A percentile compares a stretch with the other conserved stretches of the same genome.
Evolutionary conservation across 768 basidiomycete genomes (phyloP).

Genomic region (Mycena sanguinolenta): DNA sequence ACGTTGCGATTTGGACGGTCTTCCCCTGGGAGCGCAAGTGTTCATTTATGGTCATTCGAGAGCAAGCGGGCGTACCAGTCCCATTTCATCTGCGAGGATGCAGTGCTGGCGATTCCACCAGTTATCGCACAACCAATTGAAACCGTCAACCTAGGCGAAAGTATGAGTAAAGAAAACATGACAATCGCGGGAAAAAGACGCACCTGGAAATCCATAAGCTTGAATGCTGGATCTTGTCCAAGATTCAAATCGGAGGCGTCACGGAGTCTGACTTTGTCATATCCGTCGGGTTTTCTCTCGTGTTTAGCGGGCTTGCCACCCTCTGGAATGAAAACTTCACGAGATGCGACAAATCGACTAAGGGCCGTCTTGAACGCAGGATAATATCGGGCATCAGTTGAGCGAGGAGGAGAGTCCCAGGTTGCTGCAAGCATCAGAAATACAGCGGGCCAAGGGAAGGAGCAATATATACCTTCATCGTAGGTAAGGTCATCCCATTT

Average conservation of each 20-base stretch:
- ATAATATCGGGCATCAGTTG: constrained; percentile 65
- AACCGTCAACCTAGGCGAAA: constrained; percentile 74
- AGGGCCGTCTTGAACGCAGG: constrained; percentile 78
- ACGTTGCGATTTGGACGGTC: constrained; percentile 92
- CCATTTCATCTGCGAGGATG: constrained; percentile 99
- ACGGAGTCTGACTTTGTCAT: constrained; percentile 61
- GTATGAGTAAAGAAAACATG: neutral
- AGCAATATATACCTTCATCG: constrained; percentile 79
- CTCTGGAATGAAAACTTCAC: constrained; percentile 69
- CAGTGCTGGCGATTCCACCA: constrained; percentile 91
- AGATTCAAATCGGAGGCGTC: constrained; percentile 70
- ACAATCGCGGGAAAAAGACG: constrained; percentile 36
- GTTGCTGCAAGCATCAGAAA: constrained; percentile 66
- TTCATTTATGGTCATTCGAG: constrained; percentile 5
- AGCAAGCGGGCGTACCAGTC: constrained; percentile 65
- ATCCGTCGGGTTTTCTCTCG: constrained; percentile 68
- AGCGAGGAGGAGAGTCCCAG: constrained; percentile 90
- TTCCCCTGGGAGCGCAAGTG: constrained; percentile 69
- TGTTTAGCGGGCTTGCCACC: constrained; percentile 59
- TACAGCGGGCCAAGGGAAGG: neutral
- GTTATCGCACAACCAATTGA: constrained; percentile 88
- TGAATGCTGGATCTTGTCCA: constrained; percentile 73
- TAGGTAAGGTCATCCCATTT: constrained; percentile 98
- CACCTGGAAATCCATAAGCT: constrained; percentile 92
- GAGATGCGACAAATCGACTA: constrained; percentile 71